Evolutionary conservation across 345 rosid species (phyloP).

Genomic region (Moringa oleifera): DNA sequence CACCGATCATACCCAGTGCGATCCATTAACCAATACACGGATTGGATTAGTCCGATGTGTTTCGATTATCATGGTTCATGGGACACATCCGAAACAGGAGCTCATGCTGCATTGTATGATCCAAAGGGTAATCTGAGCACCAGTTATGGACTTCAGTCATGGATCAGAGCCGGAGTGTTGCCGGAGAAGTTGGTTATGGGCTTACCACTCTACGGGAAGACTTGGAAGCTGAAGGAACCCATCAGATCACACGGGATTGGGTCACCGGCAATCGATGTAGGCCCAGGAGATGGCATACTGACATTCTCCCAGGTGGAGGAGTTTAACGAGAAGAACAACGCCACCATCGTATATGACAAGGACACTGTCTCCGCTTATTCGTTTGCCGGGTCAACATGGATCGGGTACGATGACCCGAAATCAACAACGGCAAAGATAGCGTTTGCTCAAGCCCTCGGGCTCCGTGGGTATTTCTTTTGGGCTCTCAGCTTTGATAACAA

Average conservation of each 20-base stretch:
- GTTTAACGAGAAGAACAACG: slow-evolving; percentile 29
- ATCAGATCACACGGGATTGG: slow-evolving; percentile 29
- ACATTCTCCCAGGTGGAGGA: slow-evolving; percentile 15
- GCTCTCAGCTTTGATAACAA: slow-evolving; percentile 33
- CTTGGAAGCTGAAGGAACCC: slow-evolving; percentile 54
- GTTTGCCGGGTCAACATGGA: slow-evolving; percentile 28
- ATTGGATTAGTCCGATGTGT: slow-evolving; percentile 47
- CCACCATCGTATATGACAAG: slow-evolving; percentile 32
- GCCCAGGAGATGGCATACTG: slow-evolving; percentile 32
- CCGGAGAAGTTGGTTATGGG: slow-evolving; percentile 43
- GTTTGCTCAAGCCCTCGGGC: slow-evolving; percentile 41
- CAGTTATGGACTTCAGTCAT: slow-evolving; percentile 41
- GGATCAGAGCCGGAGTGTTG: slow-evolving; percentile 36
- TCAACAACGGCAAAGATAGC: slow-evolving; percentile 31
- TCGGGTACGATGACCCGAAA: slow-evolving; percentile 35
- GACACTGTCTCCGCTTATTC: slow-evolving; percentile 44
- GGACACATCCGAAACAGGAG: slow-evolving; percentile 37
- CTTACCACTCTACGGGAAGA: slow-evolving; percentile 42
- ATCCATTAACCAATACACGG: slow-evolving; percentile 30
- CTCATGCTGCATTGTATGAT: slow-evolving; percentile 44
- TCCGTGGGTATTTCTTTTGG: slow-evolving; percentile 73
- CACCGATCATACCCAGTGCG: slow-evolving; percentile 29
- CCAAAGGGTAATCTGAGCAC: slow-evolving; percentile 45
- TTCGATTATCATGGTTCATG: slow-evolving; percentile 50
- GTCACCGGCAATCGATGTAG: slow-evolving; percentile 27